Base-by-base conservation (phyloP, 768 basidiomycete genomes). In the Lentinula guzmanii region DNA sequence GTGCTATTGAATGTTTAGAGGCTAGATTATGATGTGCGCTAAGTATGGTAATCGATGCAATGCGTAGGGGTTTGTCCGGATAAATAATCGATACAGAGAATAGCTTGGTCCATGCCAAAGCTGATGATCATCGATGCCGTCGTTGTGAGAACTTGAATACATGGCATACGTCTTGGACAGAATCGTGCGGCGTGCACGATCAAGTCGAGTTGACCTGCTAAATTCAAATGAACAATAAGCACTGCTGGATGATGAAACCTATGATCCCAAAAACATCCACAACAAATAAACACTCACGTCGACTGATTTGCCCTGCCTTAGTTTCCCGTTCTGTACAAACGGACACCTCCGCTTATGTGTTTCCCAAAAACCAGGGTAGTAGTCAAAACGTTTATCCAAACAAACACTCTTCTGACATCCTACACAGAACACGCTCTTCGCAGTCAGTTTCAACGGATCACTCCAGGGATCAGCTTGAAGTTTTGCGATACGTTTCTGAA, bases 361-460 rank as follows among this genome's bases (percentile, higher is more conserved):
- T 34, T 52, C 48, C 59, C 59, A 60, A 41, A 60, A 60, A 16
- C 59, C 59, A 52, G 59, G 59, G 41, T 60, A 60, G 28, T 60
- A 60, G 24, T 60, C 59, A 18, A 52, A 52, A 3, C 59, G 45
- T 37, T 52, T 60, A 35, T 60, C 59, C 37, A 60, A 43, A 39
- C 39, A 50, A 39, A 60, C 51, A 4, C 39, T 31, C 33, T 60
- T 60, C 59, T 60, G 34, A 41, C 59, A 60, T 16, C 59, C 59
- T 31, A 60, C n/a, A 52, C 59, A 60, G n/a, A 18, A 60, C 18
- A 60, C 59, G 35, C 37, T 60, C 24, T 60, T 60, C 18, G 59
- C 35, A 24, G 59, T 60, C 50, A 60, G 28, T 21, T 52, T 51
- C 16, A 37, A 50, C 34, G 41, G 24, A 43, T 60, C 59, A 28